Evolutionary conservation across 1,284 basidiomycete genomes (phyloP).

Genomic region (Phellopilus nigrolimitatus): DNA sequence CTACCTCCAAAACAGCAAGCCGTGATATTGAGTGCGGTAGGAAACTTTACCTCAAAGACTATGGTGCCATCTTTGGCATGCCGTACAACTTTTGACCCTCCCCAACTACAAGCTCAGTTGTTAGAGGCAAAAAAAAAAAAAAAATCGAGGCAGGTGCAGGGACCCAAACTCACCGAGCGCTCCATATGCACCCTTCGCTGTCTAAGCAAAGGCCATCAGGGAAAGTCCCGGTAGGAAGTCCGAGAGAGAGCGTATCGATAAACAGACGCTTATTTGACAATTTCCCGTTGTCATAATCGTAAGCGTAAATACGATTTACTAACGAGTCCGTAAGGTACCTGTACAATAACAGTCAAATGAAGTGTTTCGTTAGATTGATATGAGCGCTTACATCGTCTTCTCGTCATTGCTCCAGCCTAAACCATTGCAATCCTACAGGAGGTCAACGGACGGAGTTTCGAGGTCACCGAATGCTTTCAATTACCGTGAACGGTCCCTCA

Average conservation of each 20-base stretch:
- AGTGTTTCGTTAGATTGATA: not conserved
- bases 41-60: conserved; percentile 53
- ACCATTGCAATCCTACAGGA: conserved; percentile 54
- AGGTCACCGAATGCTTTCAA: conserved; percentile 19
- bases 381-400: conserved; percentile 45
- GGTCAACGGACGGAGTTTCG: not conserved
- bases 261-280: conserved; percentile 52
- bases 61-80: conserved; percentile 46
- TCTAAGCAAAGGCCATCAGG: conserved; percentile 66
- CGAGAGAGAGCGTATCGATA: conserved; percentile 51
- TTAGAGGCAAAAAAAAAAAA: conserved; percentile 11
- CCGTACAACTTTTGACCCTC: conserved; percentile 53
- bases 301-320: conserved; percentile 58
- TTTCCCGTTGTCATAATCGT: conserved; percentile 55
- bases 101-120: conserved; percentile 44
- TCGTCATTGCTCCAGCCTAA: conserved; percentile 60
- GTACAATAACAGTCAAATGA: conserved; percentile 13
- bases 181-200: conserved; percentile 60
- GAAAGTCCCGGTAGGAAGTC: conserved; percentile 43
- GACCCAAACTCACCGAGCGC: conserved; percentile 49
- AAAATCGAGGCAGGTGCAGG: too few relatives aligned
- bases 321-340: conserved; percentile 69
- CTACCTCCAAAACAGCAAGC: conserved; percentile 67
- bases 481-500: conserved; percentile 60
- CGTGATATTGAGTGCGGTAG: conserved; percentile 56